Conservation (phyloP, 352 stramenopile genomes). For the Pythium rhizo-oryzae region DNA sequence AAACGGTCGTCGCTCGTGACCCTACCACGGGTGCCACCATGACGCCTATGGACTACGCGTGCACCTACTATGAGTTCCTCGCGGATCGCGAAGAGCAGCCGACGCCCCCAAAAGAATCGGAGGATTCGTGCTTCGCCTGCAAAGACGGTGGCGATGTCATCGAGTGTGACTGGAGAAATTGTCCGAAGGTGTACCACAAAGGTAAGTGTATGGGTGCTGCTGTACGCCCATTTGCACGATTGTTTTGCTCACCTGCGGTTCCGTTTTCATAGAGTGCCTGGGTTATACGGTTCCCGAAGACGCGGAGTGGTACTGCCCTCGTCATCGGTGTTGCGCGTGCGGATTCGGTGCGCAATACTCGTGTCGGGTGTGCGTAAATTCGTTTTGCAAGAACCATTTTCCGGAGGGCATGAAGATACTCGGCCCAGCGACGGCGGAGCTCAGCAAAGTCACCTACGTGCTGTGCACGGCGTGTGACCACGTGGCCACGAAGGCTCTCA, state of each 20-base stretch:
- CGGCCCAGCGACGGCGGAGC: slow-evolving; percentile 51
- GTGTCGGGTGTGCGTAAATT: slow-evolving; percentile 77
- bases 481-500: slow-evolving; percentile 37
- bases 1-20: slow-evolving; percentile 16
- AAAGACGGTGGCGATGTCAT: slow-evolving; percentile 82
- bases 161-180: slow-evolving; percentile 79
- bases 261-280: slow-evolving; percentile 55
- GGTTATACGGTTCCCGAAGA: slow-evolving; percentile 62
- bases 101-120: slow-evolving; percentile 43
- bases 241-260: not conserved
- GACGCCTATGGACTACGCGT: slow-evolving; percentile 61
- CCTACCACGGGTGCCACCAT: slow-evolving; percentile 31
- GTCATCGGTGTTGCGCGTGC: slow-evolving; percentile 68
- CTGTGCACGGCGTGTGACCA: slow-evolving; percentile 56
- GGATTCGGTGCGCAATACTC: slow-evolving; percentile 55
- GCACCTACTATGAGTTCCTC: slow-evolving; percentile 74
- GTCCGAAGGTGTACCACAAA: slow-evolving; percentile 84
- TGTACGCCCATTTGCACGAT: not conserved
- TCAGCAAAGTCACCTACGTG: slow-evolving; percentile 58
- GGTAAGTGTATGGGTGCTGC: slow-evolving; percentile 32
- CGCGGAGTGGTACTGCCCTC: slow-evolving; percentile 65
- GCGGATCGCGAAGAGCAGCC: slow-evolving; percentile 41
- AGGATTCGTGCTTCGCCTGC: slow-evolving; percentile 86
- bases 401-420: slow-evolving; percentile 43
- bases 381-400: slow-evolving; percentile 71